These are phyloP conservation scores for Pisolithus sp. DNA, from an alignment of 768 basidiomycete genomes.

Conservation along the genomic window DNA sequence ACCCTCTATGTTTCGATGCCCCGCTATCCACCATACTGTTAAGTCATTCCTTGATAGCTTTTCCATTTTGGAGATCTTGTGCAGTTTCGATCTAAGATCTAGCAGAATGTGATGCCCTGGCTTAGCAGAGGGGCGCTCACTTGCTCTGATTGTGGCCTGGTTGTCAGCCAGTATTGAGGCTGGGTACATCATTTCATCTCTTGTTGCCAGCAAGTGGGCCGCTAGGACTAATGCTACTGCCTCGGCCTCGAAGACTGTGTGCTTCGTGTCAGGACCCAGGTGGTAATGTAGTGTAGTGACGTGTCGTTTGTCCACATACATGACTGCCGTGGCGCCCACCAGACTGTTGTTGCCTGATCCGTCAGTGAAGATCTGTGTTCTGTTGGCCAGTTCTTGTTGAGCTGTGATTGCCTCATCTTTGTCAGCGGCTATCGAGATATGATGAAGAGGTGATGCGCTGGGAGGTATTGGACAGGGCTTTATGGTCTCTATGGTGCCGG, in stretches of 20 bases:
- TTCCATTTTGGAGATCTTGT: background rate
- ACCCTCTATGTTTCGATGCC: slow-evolving; percentile 12
- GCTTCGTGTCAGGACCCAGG: slow-evolving; percentile 8
- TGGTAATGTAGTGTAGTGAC: background rate
- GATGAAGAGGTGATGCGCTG: slow-evolving; percentile 13
- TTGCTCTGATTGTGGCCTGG: slow-evolving; percentile 3
- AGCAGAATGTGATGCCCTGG: slow-evolving; percentile 8
- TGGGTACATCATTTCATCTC: background rate
- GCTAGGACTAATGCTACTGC: slow-evolving; percentile 2
- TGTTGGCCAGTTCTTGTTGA: background rate
- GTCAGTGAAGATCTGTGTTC: slow-evolving; percentile 10
- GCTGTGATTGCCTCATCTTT: background rate
- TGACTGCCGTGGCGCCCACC: slow-evolving; percentile 20
- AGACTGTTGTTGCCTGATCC: slow-evolving; percentile 15
- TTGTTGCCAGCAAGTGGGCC: background rate
- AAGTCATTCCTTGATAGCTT: background rate
- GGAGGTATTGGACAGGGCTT: slow-evolving; percentile 2
- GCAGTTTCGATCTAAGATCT: background rate
- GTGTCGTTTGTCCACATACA: background rate
- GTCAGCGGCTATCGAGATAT: background rate
- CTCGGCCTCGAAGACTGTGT: slow-evolving; percentile 3
- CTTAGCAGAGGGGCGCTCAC: background rate
- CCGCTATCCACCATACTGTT: slow-evolving; percentile 12
- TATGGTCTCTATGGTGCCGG: slow-evolving; percentile 12
- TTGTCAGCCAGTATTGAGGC: slow-evolving; percentile 4